Conservation (phyloP, 2,329 filamentous ascomycete species). For the Trichoderma simmonsii region DNA sequence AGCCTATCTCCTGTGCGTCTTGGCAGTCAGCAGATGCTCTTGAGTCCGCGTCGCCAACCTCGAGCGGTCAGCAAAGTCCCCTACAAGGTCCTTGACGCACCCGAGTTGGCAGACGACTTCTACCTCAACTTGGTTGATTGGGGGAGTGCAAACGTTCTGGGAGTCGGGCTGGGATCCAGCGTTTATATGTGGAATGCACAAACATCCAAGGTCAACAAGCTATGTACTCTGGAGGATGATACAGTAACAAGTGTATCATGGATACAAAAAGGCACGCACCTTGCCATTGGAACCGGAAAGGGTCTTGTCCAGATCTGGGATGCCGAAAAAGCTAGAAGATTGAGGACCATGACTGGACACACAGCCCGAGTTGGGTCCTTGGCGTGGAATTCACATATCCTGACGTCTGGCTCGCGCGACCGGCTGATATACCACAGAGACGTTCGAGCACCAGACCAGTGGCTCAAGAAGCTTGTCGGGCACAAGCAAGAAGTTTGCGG, state of each 20-base stretch:
- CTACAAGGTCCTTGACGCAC: slow-evolving; percentile 95
- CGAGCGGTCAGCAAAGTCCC: slow-evolving; percentile 92
- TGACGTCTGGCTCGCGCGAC: slow-evolving; percentile 92
- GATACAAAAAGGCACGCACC: slow-evolving; percentile 96
- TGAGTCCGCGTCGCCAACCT: slow-evolving; percentile 85
- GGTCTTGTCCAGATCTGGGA: slow-evolving; percentile 98
- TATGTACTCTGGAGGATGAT: slow-evolving; percentile 90
- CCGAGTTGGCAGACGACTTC: slow-evolving; percentile 94
- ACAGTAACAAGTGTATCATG: slow-evolving; percentile 95
- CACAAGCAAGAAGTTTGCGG: slow-evolving; percentile 99
- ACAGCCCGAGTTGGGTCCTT: slow-evolving; percentile 88
- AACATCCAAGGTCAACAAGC: slow-evolving; percentile 84
- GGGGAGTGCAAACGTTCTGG: slow-evolving; percentile 91
- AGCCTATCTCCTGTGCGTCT: slow-evolving; percentile 91
- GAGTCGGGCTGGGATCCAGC: slow-evolving; percentile 85
- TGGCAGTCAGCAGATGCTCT: slow-evolving; percentile 87
- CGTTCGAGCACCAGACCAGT: slow-evolving; percentile 88
- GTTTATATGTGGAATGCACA: slow-evolving; percentile 99
- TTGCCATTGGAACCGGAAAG: slow-evolving; percentile 92
- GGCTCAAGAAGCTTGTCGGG: slow-evolving; percentile 78
- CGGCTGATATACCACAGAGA: slow-evolving; percentile 93
- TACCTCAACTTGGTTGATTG: slow-evolving; percentile 97
- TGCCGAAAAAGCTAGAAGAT: slow-evolving; percentile 76
- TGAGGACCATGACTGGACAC: slow-evolving; percentile 96
- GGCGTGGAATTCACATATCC: slow-evolving; percentile 97